phyloP scores from a whole-genome alignment of 805 yeast species.

The Schizosaccharomyces octosporus region DNA sequence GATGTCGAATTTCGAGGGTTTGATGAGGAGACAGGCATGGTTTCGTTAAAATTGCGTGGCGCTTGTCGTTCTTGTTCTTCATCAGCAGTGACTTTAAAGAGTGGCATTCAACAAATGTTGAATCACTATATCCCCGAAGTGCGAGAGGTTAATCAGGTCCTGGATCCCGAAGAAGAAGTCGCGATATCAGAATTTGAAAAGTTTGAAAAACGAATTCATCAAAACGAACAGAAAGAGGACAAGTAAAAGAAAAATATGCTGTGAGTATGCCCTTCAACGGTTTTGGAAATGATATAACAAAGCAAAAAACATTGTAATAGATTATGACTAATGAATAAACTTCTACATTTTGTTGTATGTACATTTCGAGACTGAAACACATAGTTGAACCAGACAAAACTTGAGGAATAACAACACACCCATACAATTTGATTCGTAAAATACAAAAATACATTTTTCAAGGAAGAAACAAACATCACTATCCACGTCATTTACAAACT shows the following conservation, averaged over 20 bases:
- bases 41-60: constrained; percentile 70
- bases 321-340: too few species aligned
- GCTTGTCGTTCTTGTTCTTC: constrained; percentile 88
- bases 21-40: constrained; percentile 67
- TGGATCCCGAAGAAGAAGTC: constrained; percentile 51
- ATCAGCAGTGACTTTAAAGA: constrained; percentile 72
- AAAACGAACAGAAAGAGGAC: constrained; percentile 7
- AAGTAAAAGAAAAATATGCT: background rate
- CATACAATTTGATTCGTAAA: background rate
- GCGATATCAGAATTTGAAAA: constrained; percentile 68
- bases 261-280: background rate
- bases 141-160: constrained; percentile 60
- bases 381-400: too few species aligned
- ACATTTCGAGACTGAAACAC: background rate
- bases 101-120: constrained; percentile 93
- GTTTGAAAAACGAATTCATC: constrained; percentile 35
- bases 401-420: background rate
- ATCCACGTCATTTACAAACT: constrained; percentile 1
- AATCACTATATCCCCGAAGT: constrained; percentile 94
- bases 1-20: constrained; percentile 76
- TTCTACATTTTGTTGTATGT: too few species aligned
- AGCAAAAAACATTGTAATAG: too few species aligned
- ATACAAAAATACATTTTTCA: background rate
- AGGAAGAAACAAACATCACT: too few species aligned
- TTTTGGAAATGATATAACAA: too few species aligned